These are phyloP conservation scores for Golubevia pallescens DNA, from an alignment of 1,284 basidiomycete genomes.

Conservation along the genomic window DNA sequence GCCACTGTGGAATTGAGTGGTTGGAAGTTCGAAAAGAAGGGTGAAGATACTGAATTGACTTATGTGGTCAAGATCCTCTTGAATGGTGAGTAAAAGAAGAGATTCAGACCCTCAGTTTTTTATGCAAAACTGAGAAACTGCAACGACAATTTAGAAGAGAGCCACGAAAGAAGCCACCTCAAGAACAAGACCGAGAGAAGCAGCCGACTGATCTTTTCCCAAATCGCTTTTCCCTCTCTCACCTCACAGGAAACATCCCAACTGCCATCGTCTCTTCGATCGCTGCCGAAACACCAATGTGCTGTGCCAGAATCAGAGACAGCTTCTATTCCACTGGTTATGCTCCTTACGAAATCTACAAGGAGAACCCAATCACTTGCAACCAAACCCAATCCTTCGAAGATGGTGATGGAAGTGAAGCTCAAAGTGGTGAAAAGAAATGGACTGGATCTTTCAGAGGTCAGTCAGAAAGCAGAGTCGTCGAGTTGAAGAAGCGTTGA, in stretches of 20 bases:
- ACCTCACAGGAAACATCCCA: slow-evolving; percentile 25
- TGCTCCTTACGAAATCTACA: slow-evolving; percentile 32
- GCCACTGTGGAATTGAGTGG: slow-evolving; percentile 47
- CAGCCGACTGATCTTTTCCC: too few relatives aligned
- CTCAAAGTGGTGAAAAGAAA: slow-evolving; percentile 25
- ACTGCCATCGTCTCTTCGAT: slow-evolving; percentile 41
- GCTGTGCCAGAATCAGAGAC: slow-evolving; percentile 45
- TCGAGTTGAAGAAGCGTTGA: too few relatives aligned
- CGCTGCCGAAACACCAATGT: slow-evolving; percentile 54
- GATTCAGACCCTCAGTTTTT: too few relatives aligned
- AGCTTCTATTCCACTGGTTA: slow-evolving; percentile 37
- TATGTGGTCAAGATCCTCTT: slow-evolving; percentile 55
- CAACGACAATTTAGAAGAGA: too few relatives aligned
- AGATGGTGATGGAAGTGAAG: slow-evolving; percentile 40
- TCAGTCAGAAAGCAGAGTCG: neutral
- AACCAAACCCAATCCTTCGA: slow-evolving; percentile 33
- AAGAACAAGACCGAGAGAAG: too few relatives aligned
- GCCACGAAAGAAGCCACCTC: too few relatives aligned
- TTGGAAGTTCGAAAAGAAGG: slow-evolving; percentile 40
- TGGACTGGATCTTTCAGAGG: slow-evolving; percentile 42
- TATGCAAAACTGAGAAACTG: too few relatives aligned
- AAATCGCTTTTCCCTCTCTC: neutral
- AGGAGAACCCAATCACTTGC: slow-evolving; percentile 19
- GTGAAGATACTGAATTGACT: slow-evolving; percentile 33
- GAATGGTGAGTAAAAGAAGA: slow-evolving; percentile 19